Evolutionary conservation across 1,284 basidiomycete genomes (phyloP), one percentile per base, ranked within the genome.

Genomic region (Phlebopus sp.): DNA sequence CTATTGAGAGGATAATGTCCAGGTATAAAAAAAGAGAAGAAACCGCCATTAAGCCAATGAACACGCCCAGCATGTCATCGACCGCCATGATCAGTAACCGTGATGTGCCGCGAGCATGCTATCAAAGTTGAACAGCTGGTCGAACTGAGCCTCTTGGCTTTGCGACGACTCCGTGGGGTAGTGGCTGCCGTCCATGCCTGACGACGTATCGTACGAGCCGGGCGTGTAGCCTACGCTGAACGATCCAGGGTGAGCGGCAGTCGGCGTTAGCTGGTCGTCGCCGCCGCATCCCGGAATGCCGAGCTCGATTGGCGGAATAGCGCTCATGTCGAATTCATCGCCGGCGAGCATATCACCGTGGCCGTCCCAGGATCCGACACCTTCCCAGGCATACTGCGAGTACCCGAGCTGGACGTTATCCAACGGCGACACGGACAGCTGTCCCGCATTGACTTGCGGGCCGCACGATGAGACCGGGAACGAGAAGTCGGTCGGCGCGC

Each of bases 231-330:
- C 55, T 23, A 63, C 36, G 45, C 37, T 30, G 37, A 57, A 66
- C 15, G 45, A 18, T 1, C 51, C 57, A 18, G 51, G 36, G 23
- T 42, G 41, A 9, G 40, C 39, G 19, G 29, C 18, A 2, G 47
- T 39, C 13, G 50, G 41, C 45, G 58, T 11, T 2, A 59, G 34
- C 4, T 64, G 53, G 34, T 64, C 51, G 30, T 58, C 59, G 14
- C 65, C 52, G 30, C 60, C 59, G 14, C 65, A 67, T 4, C 57
- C 63, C 34, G 68, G 62, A 27, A 74, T 54, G 19, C 74, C 74
- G 40, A 76, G 59, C 49, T 76, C 71, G 59, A 77, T 69, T 0
- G 75, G 74, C 35, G 74, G 74, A 51, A 76, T 77, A 25, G 70
- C 58, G 44, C 44, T 56, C 52, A 77, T 59, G 57, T 74, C 74